Conservation (phyloP, 148 eudicot genomes). For the Camellia granthamiana region DNA sequence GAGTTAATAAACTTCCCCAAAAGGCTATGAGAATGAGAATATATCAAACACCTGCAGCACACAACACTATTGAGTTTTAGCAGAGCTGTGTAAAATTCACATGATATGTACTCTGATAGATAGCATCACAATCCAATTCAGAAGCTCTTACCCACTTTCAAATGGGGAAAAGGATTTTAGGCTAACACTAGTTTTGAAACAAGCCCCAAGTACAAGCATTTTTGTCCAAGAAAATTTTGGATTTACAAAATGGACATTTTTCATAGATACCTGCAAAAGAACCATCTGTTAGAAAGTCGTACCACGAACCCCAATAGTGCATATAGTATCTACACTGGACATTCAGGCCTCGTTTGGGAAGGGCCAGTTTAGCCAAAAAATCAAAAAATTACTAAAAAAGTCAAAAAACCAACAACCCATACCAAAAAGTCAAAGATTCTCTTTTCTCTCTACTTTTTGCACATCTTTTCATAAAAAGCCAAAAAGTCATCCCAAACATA, state of each 20-base stretch:
- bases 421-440: too few species aligned
- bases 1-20: constrained; percentile 60
- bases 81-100: neutral
- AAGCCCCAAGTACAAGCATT: constrained; percentile 76
- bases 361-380: too few species aligned
- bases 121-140: constrained; percentile 7
- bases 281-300: neutral
- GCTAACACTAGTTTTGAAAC: constrained; percentile 62
- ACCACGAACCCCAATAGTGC: neutral
- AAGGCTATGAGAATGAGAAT: constrained; percentile 51
- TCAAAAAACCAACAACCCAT: too few species aligned
- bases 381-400: too few species aligned
- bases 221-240: constrained; percentile 72
- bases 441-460: too few species aligned
- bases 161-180: constrained; percentile 70
- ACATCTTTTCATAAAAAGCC: too few species aligned
- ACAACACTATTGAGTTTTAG: neutral
- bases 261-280: constrained; percentile 50
- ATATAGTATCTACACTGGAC: neutral
- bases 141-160: constrained; percentile 57
- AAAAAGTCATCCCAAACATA: too few species aligned
- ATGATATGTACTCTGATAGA: neutral
- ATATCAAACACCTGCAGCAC: constrained; percentile 49
- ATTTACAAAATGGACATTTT: constrained; percentile 73
- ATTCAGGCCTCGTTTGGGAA: too few species aligned